Evolutionary conservation across 805 yeast genomes (phyloP), one percentile per base, ranked within the genome.

Genomic region (Wickerhamiella sorbophila): DNA sequence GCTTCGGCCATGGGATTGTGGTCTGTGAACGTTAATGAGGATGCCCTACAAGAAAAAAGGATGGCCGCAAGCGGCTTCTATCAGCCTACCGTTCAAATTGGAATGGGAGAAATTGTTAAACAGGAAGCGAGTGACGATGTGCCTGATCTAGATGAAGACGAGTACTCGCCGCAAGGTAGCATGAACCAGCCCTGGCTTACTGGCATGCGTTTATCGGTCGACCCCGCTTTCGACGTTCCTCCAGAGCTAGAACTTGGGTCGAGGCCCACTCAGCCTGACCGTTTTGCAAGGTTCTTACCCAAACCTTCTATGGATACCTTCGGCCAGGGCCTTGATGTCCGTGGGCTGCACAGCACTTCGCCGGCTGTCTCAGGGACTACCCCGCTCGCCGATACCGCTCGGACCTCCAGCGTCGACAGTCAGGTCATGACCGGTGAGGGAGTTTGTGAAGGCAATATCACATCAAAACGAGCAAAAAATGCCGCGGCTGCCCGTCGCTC

Each of bases 401-500:
- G 29, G 12, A 6, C 29, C 29, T 12, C 12, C 12, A 12, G 12
- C 6, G 12, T 8, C 6, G 12, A 12, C 12, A 12, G 10, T 6
- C 12, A 6, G 10, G 10, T 12, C 6, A 6, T 8, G 12, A 8
- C 29, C 12, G 29, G 29, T 8, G 29, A 24, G 12, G 29, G 12
- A 12, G 10, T 24, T 6, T 6, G 29, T 12, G 10, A 24, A 12
- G 10, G 12, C 6, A 6, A 8, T 8, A 12, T 8, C 6, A 12
- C 12, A 8, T 24, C 29, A 12, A 36, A 36, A 14, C 38, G 38
- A n/a, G 31, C 31, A 3, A 24, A 26, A 12, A 36, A 36, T 16
- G 38, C 38, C 4, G 38, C 21, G 31, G 22, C 29, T 24, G 38
- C 38, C 4, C 31, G 38, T 4, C 29, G 38, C 4, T 36, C 38